These are phyloP conservation scores for Ciborinia camelliae DNA, from an alignment of 2,329 filamentous ascomycete genomes.

Conservation along the genomic window DNA sequence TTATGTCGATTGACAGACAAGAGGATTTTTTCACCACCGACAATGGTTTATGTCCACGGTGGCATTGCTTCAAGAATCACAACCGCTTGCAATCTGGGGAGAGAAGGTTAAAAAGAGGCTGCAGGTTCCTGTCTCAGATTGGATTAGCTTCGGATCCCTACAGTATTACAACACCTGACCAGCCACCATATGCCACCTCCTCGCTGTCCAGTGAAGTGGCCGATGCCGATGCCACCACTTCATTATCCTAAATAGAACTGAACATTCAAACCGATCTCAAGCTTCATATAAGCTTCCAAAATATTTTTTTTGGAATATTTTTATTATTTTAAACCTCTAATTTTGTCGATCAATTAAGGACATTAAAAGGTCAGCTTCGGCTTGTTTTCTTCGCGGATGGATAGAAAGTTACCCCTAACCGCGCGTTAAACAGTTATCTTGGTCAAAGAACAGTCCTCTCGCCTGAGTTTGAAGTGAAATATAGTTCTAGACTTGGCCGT, in stretches of 20 bases:
- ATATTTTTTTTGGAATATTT: too few relatives aligned
- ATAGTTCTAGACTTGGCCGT: background rate
- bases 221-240: too few relatives aligned
- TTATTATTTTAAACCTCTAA: too few relatives aligned
- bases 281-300: too few relatives aligned
- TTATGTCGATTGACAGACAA: background rate
- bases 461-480: background rate
- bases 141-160: background rate
- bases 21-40: background rate
- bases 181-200: background rate
- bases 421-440: constrained; percentile 1
- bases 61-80: background rate
- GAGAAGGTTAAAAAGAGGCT: background rate
- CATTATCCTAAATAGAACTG: too few relatives aligned
- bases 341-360: too few relatives aligned
- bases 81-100: background rate
- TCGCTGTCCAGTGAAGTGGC: too few relatives aligned
- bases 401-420: too few relatives aligned
- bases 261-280: too few relatives aligned
- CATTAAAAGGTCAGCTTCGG: too few relatives aligned
- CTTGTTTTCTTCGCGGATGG: too few relatives aligned
- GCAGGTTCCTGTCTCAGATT: background rate
- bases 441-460: background rate
- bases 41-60: background rate
- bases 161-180: background rate